Base-by-base conservation (phyloP, 2,329 filamentous ascomycete species). In the Emydomyces testavorans region DNA sequence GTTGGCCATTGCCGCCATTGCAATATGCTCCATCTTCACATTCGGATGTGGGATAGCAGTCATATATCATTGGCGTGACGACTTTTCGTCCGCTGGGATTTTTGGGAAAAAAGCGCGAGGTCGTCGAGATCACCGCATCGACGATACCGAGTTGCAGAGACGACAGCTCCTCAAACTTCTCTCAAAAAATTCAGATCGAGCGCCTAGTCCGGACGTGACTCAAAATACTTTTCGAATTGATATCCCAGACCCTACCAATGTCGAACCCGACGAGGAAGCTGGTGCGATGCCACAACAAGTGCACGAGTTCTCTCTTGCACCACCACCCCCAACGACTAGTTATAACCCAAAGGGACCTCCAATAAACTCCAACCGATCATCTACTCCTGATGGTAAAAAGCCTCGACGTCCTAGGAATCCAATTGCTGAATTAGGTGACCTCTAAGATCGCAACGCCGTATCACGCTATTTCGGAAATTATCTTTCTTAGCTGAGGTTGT, bases 121-220 rank as follows among this genome's bases (percentile, higher is more conserved):
- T 24, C 20, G 50, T 5, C 40, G 29, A 24, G 49, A 45, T 31
- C 57, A 52, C 0, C 51, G 52, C 4, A 50, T 60, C 4, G 48
- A 65, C 34, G 64, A 58, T 2, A 62, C 63, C 18, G 65, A 68
- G 43, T 65, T 69, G 44, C 60, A 64, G 56, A 63, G 67, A 46
- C 63, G 66, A 28, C 62, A 61, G 29, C 63, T 69, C 44, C 53
- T 68, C 21, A 60, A 62, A 28, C 58, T 64, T 10, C 54, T 69
- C 15, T 50, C 68, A 18, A 58, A 60, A 24, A 56, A 60, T 5
- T 53, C 56, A 5, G 51, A 53, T 4, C 53, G 58, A 13, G 60
- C 60, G 4, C 56, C 59, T 6, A 57, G 53, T 6, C 54, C 58
- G 2, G 57, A 60, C n/a, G 49, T 55, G 3, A 45, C 52, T 6